phyloP scores from a whole-genome alignment of 78 protist genomes.

The Dictyostelium capitatum region DNA sequence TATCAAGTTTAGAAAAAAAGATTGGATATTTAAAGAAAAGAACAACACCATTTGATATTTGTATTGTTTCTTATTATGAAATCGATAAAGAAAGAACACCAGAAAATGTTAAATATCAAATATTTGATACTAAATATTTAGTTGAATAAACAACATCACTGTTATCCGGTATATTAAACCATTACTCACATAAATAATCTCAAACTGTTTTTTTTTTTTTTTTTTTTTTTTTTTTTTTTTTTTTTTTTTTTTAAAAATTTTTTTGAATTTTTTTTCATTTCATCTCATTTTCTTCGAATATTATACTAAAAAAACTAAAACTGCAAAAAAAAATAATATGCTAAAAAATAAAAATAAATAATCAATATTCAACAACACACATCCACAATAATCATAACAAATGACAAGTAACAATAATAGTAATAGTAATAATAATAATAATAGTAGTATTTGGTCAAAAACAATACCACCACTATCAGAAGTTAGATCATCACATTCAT shows the following conservation, averaged over 20 bases:
- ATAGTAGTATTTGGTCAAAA: conserved; percentile 36
- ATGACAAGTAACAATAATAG: background rate
- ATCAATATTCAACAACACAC: too few relatives aligned
- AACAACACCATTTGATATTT: background rate
- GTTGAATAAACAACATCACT: too few relatives aligned
- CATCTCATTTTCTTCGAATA: background rate
- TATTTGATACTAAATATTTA: conserved; percentile 45
- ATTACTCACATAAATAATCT: too few relatives aligned
- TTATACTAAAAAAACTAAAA: background rate
- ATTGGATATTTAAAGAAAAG: conserved; percentile 15
- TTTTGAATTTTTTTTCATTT: background rate
- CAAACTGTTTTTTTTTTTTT: too few relatives aligned
- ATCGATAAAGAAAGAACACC: background rate
- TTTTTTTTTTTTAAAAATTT: background rate
- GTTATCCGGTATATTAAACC: too few relatives aligned
- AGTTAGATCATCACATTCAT: conserved; percentile 48
- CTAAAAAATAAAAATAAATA: background rate
- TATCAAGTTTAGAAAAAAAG: background rate
- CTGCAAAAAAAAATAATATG: background rate
- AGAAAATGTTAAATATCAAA: conserved; percentile 57
- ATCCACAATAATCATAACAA: background rate
- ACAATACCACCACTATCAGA: conserved; percentile 19
- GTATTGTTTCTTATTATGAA: conserved; percentile 37
- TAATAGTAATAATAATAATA: background rate
- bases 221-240: conserved; percentile 14